Conservation (phyloP, 2,329 filamentous ascomycete species). For the Xylariales sp. region DNA sequence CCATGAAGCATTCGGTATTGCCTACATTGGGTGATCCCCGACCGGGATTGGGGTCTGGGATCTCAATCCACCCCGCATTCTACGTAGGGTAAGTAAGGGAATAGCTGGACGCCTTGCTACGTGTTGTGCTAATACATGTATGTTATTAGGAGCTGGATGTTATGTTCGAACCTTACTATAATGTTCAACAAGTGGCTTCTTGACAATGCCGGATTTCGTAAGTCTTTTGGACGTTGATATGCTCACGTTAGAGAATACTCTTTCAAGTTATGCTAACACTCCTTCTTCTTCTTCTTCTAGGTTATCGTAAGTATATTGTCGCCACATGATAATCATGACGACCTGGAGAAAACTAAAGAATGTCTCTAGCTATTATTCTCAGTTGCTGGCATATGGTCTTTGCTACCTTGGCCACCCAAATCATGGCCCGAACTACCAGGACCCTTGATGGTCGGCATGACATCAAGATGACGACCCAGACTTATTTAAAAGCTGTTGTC, state of each 20-base stretch:
- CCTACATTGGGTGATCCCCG: too few species aligned
- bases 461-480: constrained; percentile 54
- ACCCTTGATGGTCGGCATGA: constrained; percentile 60
- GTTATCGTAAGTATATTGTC: too few species aligned
- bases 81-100: constrained; percentile 4
- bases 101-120: neutral
- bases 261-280: neutral
- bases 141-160: constrained; percentile 64
- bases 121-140: neutral
- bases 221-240: constrained; percentile 28
- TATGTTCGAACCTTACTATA: constrained; percentile 80
- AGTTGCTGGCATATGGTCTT: constrained; percentile 67
- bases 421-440: constrained; percentile 59
- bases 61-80: constrained; percentile 4
- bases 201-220: constrained; percentile 69
- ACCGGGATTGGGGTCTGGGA: too few species aligned
- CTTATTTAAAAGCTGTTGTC: constrained; percentile 60
- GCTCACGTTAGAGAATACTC: neutral
- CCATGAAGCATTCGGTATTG: too few species aligned
- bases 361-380: constrained; percentile 46
- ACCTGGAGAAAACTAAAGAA: constrained; percentile 11
- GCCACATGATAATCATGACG: too few species aligned
- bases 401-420: constrained; percentile 61
- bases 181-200: constrained; percentile 92
- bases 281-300: too few species aligned